These are phyloP conservation scores for Ottelia alismoides DNA, from an alignment of 106 monocot species.

Conservation along the genomic window DNA sequence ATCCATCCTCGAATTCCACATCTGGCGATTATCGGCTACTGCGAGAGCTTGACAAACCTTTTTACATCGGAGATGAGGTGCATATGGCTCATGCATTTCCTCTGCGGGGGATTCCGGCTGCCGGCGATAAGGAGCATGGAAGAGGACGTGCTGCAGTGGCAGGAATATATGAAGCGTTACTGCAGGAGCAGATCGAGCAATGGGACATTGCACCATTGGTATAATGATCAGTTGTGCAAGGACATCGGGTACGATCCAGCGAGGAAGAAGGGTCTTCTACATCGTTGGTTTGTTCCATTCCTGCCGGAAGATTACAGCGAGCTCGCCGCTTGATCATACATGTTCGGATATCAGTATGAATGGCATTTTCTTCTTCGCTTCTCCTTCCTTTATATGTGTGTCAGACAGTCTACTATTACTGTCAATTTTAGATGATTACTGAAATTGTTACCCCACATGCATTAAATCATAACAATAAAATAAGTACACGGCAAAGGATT, in stretches of 20 bases:
- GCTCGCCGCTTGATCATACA: no score
- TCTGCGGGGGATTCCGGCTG: conserved; percentile 2
- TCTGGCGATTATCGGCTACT: conserved; percentile 11
- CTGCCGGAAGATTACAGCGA: conserved; percentile 6
- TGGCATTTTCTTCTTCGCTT: no score
- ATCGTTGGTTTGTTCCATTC: conserved; percentile 7
- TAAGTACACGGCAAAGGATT: no score
- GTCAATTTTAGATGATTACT: no score
- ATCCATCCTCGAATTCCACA: conserved; percentile 9
- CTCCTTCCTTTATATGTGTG: no score
- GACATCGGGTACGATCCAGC: conserved; percentile 14
- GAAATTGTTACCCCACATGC: no score
- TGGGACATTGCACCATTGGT: background rate
- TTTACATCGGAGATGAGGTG: conserved; percentile 13
- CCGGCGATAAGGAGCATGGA: conserved; percentile 3
- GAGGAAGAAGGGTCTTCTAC: conserved; percentile 12
- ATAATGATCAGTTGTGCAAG: conserved; percentile 8
- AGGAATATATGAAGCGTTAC: conserved; percentile 2
- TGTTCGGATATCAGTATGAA: no score
- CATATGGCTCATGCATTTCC: conserved; percentile 8
- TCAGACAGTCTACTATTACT: no score
- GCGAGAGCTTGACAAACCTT: conserved; percentile 6
- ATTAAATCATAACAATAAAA: no score
- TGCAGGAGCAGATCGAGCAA: background rate
- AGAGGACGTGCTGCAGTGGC: conserved; percentile 2